These are phyloP conservation scores for Dysphania ambrosioides DNA, from an alignment of 148 eudicot species.

Conservation along the genomic window DNA sequence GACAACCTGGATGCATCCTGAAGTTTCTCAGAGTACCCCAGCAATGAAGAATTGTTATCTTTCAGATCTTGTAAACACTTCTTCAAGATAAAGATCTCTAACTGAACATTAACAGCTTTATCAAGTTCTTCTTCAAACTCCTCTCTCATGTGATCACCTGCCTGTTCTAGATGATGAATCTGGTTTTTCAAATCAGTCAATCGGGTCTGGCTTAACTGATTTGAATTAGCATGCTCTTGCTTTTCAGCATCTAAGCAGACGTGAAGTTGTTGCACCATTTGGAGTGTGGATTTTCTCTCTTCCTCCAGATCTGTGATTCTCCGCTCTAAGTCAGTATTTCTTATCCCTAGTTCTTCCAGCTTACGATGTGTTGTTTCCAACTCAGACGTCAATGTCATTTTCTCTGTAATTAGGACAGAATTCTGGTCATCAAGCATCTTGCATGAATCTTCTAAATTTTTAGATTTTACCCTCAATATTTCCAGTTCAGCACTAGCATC, in stretches of 20 bases:
- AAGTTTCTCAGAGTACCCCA: conserved; percentile 53
- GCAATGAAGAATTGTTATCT: conserved; percentile 48
- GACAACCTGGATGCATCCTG: conserved; percentile 59
- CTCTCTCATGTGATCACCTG: conserved; percentile 39
- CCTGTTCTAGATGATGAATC: conserved; percentile 47
- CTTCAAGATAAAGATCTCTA: conserved; percentile 66
- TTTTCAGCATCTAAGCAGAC: conserved; percentile 51
- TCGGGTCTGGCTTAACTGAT: conserved; percentile 34
- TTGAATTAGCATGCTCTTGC: conserved; percentile 49
- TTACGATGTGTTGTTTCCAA: conserved; percentile 44
- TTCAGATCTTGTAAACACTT: conserved; percentile 55
- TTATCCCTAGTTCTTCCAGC: conserved; percentile 54
- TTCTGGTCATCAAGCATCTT: conserved; percentile 63
- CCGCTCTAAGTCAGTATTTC: conserved; percentile 53
- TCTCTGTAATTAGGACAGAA: conserved; percentile 49
- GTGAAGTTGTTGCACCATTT: conserved; percentile 50
- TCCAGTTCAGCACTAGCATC: conserved; percentile 74
- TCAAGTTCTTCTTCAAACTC: conserved; percentile 68
- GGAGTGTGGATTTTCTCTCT: conserved; percentile 48
- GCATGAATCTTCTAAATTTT: conserved; percentile 66
- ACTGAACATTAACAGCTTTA: conserved; percentile 54
- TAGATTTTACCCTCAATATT: conserved; percentile 57
- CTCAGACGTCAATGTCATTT: conserved; percentile 45
- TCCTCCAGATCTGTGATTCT: conserved; percentile 48
- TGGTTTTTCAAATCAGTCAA: conserved; percentile 49